These are phyloP conservation scores for Yamadazyma dushanensis DNA, from an alignment of 1,139 yeast species.

Conservation along the genomic window DNA sequence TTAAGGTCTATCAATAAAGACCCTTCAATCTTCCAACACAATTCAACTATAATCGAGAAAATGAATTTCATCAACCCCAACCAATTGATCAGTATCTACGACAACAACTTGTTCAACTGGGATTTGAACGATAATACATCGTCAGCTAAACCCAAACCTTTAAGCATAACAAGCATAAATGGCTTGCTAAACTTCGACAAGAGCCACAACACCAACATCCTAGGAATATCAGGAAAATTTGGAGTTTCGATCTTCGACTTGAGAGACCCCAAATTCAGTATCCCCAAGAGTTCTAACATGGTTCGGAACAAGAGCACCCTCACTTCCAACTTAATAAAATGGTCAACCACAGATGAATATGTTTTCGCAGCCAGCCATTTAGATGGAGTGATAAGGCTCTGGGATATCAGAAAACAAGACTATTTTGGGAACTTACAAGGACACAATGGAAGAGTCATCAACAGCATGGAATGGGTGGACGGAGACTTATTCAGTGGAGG, in stretches of 20 bases:
- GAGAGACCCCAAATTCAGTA: slow-evolving; percentile 43
- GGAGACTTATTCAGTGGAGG: slow-evolving; percentile 66
- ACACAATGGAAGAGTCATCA: slow-evolving; percentile 51
- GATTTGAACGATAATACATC: slow-evolving; percentile 50
- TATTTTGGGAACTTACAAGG: slow-evolving; percentile 57
- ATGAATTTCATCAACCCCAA: slow-evolving; percentile 25
- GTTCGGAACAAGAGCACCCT: slow-evolving; percentile 20
- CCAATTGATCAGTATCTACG: slow-evolving; percentile 54
- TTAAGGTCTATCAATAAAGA: slow-evolving; percentile 30
- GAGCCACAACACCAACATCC: slow-evolving; percentile 33
- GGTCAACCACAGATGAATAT: slow-evolving; percentile 64
- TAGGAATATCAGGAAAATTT: slow-evolving; percentile 66
- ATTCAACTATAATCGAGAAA: slow-evolving; percentile 25
- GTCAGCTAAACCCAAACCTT: slow-evolving; percentile 44
- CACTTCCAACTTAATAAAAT: slow-evolving; percentile 47
- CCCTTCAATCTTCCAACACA: slow-evolving; percentile 20
- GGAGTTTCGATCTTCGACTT: slow-evolving; percentile 73
- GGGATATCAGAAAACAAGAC: slow-evolving; percentile 71
- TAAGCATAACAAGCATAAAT: slow-evolving; percentile 50
- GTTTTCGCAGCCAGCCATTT: slow-evolving; percentile 67
- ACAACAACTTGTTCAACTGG: slow-evolving; percentile 70
- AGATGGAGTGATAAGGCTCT: slow-evolving; percentile 59
- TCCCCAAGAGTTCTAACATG: slow-evolving; percentile 27
- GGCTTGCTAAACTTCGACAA: slow-evolving; percentile 58
- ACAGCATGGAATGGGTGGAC: slow-evolving; percentile 63